phyloP scores from a whole-genome alignment of 352 stramenopile genomes.

The Globisporangium apiculatum region DNA sequence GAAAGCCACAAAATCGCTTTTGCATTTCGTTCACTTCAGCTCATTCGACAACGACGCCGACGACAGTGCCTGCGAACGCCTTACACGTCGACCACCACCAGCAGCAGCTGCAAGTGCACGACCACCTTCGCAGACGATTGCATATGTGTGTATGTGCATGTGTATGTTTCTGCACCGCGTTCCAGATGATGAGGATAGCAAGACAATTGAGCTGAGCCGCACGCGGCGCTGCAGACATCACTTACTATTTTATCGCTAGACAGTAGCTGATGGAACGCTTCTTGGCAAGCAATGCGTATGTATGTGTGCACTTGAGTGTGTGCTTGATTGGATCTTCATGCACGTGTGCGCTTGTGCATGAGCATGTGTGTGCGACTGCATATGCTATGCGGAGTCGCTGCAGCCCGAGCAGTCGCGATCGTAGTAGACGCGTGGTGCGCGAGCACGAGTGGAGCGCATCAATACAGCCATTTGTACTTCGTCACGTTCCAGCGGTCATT shows the following conservation, averaged over 20 bases:
- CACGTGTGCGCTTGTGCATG: not conserved
- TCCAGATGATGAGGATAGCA: constrained; percentile 73
- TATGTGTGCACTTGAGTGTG: not conserved
- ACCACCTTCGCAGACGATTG: constrained; percentile 10
- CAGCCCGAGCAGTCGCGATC: no score
- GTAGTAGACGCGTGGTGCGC: no score
- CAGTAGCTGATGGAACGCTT: constrained; percentile 77
- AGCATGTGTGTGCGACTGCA: not conserved
- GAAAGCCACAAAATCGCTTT: not conserved
- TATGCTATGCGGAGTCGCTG: no score
- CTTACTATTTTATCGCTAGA: constrained; percentile 72
- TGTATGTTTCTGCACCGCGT: constrained; percentile 1
- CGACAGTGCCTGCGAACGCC: not conserved
- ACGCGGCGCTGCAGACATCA: constrained; percentile 44
- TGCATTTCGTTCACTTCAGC: not conserved
- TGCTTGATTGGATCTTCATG: not conserved
- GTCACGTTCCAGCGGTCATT: no score
- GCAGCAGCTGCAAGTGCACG: not conserved
- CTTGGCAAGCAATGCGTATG: not conserved
- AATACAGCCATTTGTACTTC: no score
- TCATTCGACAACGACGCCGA: constrained; percentile 3
- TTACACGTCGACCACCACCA: not conserved
- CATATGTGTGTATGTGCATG: constrained; percentile 3
- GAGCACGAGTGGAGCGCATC: no score
- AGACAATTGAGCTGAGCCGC: constrained; percentile 21